These are phyloP conservation scores for Trebouxia sp. DNA, from an alignment of 139 green algal species.

Conservation along the genomic window DNA sequence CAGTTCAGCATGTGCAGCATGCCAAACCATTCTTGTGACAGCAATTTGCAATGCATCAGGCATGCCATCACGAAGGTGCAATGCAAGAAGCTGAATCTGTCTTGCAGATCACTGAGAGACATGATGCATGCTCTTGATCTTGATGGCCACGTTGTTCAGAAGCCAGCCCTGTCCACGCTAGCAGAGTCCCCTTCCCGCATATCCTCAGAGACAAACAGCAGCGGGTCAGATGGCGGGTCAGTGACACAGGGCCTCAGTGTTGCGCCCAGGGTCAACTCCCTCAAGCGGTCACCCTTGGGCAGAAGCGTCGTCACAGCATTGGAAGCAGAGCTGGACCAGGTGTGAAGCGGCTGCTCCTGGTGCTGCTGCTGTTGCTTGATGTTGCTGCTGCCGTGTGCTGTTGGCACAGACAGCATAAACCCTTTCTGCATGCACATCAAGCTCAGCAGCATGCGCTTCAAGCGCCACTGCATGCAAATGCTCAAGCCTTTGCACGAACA, in stretches of 20 bases:
- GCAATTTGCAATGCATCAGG: too few species aligned
- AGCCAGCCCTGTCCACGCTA: constrained; percentile 13
- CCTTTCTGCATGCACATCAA: too few species aligned
- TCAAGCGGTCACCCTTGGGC: constrained; percentile 51
- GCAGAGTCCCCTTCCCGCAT: constrained; percentile 12
- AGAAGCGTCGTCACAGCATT: constrained; percentile 57
- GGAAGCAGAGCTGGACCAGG: constrained; percentile 56
- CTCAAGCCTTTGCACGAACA: too few species aligned
- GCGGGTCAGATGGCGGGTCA: not conserved
- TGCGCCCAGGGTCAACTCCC: not conserved
- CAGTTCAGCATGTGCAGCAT: too few species aligned
- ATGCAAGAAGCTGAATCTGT: not conserved
- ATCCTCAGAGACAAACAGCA: not conserved
- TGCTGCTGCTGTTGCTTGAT: too few species aligned
- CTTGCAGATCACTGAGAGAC: constrained; percentile 33
- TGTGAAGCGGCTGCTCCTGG: too few species aligned
- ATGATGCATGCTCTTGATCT: constrained; percentile 39
- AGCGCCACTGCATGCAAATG: too few species aligned
- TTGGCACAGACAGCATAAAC: too few species aligned
- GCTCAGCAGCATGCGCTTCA: too few species aligned
- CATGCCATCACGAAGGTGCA: not conserved
- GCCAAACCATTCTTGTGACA: too few species aligned
- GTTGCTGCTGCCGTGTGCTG: too few species aligned
- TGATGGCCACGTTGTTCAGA: constrained; percentile 10
- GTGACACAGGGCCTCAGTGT: not conserved